These are phyloP conservation scores for Leccinum longicurvipes DNA, from an alignment of 768 basidiomycete species.

Conservation along the genomic window DNA sequence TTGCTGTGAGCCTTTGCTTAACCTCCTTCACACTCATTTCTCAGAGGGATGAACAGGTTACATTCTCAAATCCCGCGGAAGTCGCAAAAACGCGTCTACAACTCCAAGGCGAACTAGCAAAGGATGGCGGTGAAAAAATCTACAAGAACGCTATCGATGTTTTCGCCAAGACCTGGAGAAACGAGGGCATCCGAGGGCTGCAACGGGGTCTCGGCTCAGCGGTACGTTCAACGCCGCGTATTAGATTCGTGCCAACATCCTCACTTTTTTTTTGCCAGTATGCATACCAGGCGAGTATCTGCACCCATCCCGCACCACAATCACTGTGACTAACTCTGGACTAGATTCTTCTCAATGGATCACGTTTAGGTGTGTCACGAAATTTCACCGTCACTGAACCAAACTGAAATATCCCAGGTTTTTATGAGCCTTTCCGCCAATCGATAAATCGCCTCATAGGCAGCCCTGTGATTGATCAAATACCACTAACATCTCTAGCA, in stretches of 20 bases:
- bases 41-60: constrained; percentile 49
- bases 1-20: constrained; percentile 55
- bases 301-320: background rate
- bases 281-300: constrained; percentile 73
- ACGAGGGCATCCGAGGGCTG: constrained; percentile 88
- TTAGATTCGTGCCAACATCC: background rate
- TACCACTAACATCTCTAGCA: constrained; percentile 71
- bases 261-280: constrained; percentile 50
- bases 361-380: constrained; percentile 66
- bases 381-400: background rate
- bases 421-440: constrained; percentile 90
- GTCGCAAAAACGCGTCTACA: constrained; percentile 90
- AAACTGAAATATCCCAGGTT: constrained; percentile 52
- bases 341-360: constrained; percentile 90
- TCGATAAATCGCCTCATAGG: constrained; percentile 69
- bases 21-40: constrained; percentile 1
- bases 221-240: constrained; percentile 41
- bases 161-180: constrained; percentile 78
- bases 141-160: constrained; percentile 92
- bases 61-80: constrained; percentile 75
- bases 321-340: constrained; percentile 4
- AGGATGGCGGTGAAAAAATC: constrained; percentile 64
- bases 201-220: constrained; percentile 92
- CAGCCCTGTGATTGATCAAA: constrained; percentile 56
- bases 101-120: constrained; percentile 91